A percentile compares a stretch with the other conserved stretches of the same genome.
These are phyloP conservation scores for Amorphotheca resinae DNA, from an alignment of 495 filamentous ascomycete species.

Conservation along the genomic window DNA sequence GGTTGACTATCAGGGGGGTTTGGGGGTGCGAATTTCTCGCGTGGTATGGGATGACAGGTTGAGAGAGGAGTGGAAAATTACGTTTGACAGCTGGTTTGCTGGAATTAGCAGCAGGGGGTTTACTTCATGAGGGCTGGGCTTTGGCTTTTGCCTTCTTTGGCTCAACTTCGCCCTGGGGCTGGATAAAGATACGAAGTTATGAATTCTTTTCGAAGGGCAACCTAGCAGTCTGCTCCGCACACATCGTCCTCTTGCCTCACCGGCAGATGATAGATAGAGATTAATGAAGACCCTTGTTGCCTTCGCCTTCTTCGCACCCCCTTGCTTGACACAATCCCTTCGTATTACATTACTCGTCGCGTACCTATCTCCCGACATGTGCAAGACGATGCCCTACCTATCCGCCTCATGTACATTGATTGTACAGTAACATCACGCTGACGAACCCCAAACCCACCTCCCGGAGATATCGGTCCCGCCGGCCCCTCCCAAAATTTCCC, in stretches of 20 bases:
- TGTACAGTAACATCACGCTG: no score
- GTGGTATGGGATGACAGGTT: slow-evolving; percentile 1
- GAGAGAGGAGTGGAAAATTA: background rate
- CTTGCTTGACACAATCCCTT: no score
- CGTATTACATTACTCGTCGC: no score
- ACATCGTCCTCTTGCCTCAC: slow-evolving; percentile 1
- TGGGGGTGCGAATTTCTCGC: background rate
- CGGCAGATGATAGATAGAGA: slow-evolving; percentile 8
- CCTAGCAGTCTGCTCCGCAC: background rate
- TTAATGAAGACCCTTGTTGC: slow-evolving; percentile 19
- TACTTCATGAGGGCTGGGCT: background rate
- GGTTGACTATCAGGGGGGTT: background rate
- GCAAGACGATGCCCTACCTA: no score
- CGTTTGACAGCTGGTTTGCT: slow-evolving; percentile 1
- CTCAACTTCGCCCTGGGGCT: slow-evolving; percentile 1
- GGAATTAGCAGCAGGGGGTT: no score
- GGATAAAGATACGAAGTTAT: slow-evolving; percentile 19
- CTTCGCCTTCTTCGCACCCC: slow-evolving; percentile 10
- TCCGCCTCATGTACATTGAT: no score
- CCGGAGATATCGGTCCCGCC: no score
- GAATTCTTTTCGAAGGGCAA: slow-evolving; percentile 9
- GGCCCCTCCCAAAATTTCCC: no score
- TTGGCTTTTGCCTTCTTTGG: background rate
- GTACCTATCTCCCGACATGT: no score
- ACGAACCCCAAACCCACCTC: no score